Evolutionary conservation across 768 basidiomycete genomes (phyloP).

Genomic region (Cantharellus anzutake): DNA sequence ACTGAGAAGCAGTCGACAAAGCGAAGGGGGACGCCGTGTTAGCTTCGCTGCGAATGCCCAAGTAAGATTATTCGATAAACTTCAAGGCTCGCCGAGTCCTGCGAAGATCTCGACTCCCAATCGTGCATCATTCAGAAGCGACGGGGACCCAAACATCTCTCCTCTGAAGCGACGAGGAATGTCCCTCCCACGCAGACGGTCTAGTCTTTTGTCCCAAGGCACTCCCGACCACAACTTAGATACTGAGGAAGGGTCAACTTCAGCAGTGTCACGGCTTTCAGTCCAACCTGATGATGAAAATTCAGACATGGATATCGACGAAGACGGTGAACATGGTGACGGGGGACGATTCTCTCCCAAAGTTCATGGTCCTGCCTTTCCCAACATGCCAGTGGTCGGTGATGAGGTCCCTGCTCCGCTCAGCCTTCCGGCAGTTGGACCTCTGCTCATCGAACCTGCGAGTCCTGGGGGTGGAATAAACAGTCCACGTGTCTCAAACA

Average conservation of each 20-base stretch:
- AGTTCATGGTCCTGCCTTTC: not conserved
- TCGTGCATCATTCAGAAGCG: not conserved
- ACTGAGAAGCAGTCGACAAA: not conserved
- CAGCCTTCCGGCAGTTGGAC: not conserved
- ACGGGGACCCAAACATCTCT: not conserved
- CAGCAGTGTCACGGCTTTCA: too few species aligned
- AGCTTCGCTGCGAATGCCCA: not conserved
- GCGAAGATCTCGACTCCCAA: not conserved
- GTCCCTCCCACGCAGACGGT: not conserved
- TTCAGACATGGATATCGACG: conserved; percentile 1
- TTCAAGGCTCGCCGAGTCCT: not conserved
- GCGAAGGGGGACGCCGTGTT: not conserved
- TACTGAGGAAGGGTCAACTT: not conserved
- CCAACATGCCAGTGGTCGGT: not conserved
- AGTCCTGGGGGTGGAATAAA: not conserved
- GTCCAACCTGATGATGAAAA: not conserved
- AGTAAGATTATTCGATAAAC: not conserved
- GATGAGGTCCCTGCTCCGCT: not conserved
- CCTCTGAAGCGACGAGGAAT: not conserved
- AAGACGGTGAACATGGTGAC: too few species aligned
- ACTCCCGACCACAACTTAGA: not conserved
- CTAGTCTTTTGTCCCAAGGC: not conserved
- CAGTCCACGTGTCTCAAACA: not conserved
- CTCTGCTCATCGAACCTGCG: not conserved
- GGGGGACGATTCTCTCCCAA: not conserved